These are phyloP conservation scores for Mycena vitilis DNA, from an alignment of 768 basidiomycete genomes.

Conservation along the genomic window DNA sequence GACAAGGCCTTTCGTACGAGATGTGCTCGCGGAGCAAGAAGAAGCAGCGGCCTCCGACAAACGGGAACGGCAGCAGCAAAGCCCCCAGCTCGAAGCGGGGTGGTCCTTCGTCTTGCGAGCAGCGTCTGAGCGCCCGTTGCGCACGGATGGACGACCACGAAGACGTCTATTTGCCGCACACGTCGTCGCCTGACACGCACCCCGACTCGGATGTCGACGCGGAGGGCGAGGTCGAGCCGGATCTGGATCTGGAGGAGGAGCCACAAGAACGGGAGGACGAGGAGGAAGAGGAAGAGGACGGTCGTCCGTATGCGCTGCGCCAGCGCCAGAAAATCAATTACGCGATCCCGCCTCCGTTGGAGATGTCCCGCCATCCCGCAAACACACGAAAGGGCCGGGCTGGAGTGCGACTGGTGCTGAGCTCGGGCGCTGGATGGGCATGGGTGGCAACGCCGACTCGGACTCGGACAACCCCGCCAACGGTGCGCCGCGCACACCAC, in stretches of 20 bases:
- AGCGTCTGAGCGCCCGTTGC: conserved; percentile 58
- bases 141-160: conserved; percentile 53
- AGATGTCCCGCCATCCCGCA: conserved; percentile 53
- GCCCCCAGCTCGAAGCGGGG: conserved; percentile 27
- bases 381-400: conserved; percentile 63
- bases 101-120: conserved; percentile 36
- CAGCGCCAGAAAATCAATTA: conserved; percentile 81
- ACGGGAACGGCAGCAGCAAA: conserved; percentile 30
- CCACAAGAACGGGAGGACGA: conserved; percentile 54
- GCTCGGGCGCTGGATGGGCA: conserved; percentile 81
- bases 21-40: conserved; percentile 56
- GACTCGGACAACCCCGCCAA: conserved; percentile 69
- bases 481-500: conserved; percentile 58
- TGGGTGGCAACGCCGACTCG: conserved; percentile 75
- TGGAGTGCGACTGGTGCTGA: conserved; percentile 88
- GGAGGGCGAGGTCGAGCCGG: conserved; percentile 51
- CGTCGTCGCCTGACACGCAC: conserved; percentile 54
- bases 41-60: conserved; percentile 26
- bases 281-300: conserved; percentile 55
- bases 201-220: conserved; percentile 51
- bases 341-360: conserved; percentile 83
- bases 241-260: conserved; percentile 43
- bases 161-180: conserved; percentile 68
- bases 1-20: too few relatives aligned
- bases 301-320: conserved; percentile 72